Conservation (phyloP, 2,329 filamentous ascomycete species). For the Hypoxylon sp. region DNA sequence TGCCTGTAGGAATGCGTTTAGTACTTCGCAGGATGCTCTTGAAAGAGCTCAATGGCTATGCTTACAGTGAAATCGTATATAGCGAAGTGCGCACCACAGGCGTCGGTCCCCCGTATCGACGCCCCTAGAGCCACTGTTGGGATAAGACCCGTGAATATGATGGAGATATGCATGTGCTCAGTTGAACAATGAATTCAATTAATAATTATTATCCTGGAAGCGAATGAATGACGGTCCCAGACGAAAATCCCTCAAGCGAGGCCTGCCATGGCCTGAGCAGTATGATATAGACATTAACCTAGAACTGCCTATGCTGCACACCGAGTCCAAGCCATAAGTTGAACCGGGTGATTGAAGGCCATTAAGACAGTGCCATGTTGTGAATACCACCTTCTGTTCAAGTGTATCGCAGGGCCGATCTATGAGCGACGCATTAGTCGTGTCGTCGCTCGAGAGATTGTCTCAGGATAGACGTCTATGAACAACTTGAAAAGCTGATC, state of each 20-base stretch:
- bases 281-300: background rate
- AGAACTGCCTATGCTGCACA: background rate
- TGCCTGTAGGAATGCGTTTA: constrained; percentile 7
- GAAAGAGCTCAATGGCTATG: background rate
- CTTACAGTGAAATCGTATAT: constrained; percentile 20
- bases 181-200: background rate
- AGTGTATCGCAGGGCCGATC: background rate
- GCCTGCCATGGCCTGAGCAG: background rate
- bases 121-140: background rate
- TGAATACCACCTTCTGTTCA: background rate
- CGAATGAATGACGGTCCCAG: background rate
- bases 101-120: background rate
- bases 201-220: background rate
- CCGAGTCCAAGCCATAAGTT: background rate
- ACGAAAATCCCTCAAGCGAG: background rate
- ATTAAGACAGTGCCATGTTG: background rate
- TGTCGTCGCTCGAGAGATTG: background rate
- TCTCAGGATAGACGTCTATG: background rate
- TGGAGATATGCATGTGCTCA: background rate
- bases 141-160: background rate
- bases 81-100: constrained; percentile 1
- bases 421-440: background rate
- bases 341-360: background rate
- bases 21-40: background rate
- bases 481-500: background rate